Base-by-base conservation (phyloP, 2,329 filamentous ascomycete species). In the Elsinoe ampelina region DNA sequence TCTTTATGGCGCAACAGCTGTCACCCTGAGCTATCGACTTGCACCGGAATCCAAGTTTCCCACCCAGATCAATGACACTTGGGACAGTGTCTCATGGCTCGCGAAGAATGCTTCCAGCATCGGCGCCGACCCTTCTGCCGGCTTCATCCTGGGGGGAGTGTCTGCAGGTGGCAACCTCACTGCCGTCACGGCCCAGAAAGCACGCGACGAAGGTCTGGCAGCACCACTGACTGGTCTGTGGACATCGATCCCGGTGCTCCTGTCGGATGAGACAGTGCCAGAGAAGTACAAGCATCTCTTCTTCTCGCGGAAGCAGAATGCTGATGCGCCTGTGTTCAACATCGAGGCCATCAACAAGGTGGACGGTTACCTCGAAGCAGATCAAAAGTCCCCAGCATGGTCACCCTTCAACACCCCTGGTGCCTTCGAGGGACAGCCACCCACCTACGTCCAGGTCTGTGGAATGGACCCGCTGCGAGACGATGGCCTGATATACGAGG, bases 401-500 rank as follows among this genome's bases (percentile, higher is more conserved):
- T 68, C 66, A 8, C 69, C 72, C 1, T 62, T 74, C 13, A 66
- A 72, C 50, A 66, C 62, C 43, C 59, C 61, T 32, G 67, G 60
- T 1, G 59, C 62, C 1, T 67, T 73, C 50, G 59, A 61, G 2
- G 68, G 61, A 3, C 65, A 78, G 20, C 77, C 77, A 3, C 70
- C 67, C 2, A 70, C 74, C 0, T 81, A 78, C 62, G 66, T 82
- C 1, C 76, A 80, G 61, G 68, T 79, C 0, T 73, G 71, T 59
- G 79, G 78, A 10, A 58, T 76, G 58, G 80, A 81, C 62, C 73
- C 73, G 0, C 60, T 78, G 2, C 66, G 79, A 3, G 80, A 82
- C 58, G 79, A 81, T 55, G 75, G 68, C 0, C 59, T 82, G 45
- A 73, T 81, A 0, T 81, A 80, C 60, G 77, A 79, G 60, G 65